These are phyloP conservation scores for Globisporangium megalacanthum DNA, from an alignment of 352 stramenopile species.

Conservation along the genomic window DNA sequence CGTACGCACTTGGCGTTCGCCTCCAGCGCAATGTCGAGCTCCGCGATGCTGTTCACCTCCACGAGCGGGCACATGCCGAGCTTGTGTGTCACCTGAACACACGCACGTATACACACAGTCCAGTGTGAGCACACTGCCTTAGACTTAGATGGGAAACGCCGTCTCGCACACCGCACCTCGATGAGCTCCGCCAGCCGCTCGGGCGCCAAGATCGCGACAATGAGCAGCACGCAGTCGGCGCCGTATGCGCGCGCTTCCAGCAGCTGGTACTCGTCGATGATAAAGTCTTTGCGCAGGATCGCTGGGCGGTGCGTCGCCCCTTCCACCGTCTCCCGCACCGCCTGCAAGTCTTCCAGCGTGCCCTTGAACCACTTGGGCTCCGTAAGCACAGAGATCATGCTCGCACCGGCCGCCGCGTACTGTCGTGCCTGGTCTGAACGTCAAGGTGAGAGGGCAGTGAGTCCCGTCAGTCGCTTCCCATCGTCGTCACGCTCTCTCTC, in stretches of 20 bases:
- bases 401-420: conserved; percentile 92
- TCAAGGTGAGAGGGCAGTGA: conserved; percentile 2
- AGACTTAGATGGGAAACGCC: no score
- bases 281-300: conserved; percentile 93
- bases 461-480: background rate
- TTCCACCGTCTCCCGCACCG: conserved; percentile 46
- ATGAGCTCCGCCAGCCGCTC: conserved; percentile 56
- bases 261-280: conserved; percentile 93
- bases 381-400: conserved; percentile 97
- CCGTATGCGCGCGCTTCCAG: conserved; percentile 93
- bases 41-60: conserved; percentile 94
- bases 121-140: no score
- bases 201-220: conserved; percentile 90
- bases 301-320: conserved; percentile 41
- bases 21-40: conserved; percentile 93
- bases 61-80: conserved; percentile 97
- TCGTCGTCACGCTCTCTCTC: background rate
- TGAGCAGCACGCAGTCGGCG: conserved; percentile 97
- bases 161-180: conserved; percentile 17
- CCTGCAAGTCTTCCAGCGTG: conserved; percentile 83
- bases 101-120: background rate
- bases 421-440: conserved; percentile 79
- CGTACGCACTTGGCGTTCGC: conserved; percentile 67
- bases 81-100: conserved; percentile 68
- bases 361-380: conserved; percentile 98